These are phyloP conservation scores for Didymella pinodella DNA, from an alignment of 2,329 filamentous ascomycete species.

Conservation along the genomic window DNA sequence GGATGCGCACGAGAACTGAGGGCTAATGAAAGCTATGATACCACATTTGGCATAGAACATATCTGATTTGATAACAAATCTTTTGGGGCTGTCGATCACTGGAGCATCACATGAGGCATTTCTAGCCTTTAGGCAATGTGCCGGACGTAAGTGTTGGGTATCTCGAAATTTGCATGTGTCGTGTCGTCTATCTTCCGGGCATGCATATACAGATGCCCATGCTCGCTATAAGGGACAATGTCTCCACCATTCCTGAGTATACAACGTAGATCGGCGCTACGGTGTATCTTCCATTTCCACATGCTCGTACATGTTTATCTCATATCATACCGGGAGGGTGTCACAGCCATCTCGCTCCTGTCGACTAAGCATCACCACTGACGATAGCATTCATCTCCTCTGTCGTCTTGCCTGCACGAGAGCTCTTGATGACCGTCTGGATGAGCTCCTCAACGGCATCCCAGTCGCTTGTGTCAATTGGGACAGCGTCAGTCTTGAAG, in stretches of 20 bases:
- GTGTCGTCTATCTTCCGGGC: slow-evolving; percentile 22
- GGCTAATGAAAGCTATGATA: slow-evolving; percentile 12
- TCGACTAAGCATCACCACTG: slow-evolving; percentile 7
- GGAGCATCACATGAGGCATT: background rate
- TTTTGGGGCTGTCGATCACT: background rate
- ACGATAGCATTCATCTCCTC: slow-evolving; percentile 44
- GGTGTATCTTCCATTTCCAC: slow-evolving; percentile 1
- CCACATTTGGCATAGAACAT: slow-evolving; percentile 19
- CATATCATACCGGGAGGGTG: background rate
- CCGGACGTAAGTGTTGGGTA: slow-evolving; percentile 25
- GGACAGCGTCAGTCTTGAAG: slow-evolving; percentile 82
- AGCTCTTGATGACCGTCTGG: slow-evolving; percentile 65
- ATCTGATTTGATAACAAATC: background rate
- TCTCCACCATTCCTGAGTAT: background rate
- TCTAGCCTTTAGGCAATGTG: background rate
- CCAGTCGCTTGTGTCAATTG: slow-evolving; percentile 87
- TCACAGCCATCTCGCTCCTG: background rate
- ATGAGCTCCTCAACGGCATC: slow-evolving; percentile 85
- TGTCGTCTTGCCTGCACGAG: slow-evolving; percentile 52
- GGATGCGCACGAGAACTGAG: no score
- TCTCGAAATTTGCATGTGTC: slow-evolving; percentile 31
- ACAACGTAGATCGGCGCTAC: background rate
- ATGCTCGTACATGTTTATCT: slow-evolving; percentile 5
- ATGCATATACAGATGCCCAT: slow-evolving; percentile 8
- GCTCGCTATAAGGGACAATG: slow-evolving; percentile 15